Conservation (phyloP, 345 rosid species). For the Toxicodendron radicans region DNA sequence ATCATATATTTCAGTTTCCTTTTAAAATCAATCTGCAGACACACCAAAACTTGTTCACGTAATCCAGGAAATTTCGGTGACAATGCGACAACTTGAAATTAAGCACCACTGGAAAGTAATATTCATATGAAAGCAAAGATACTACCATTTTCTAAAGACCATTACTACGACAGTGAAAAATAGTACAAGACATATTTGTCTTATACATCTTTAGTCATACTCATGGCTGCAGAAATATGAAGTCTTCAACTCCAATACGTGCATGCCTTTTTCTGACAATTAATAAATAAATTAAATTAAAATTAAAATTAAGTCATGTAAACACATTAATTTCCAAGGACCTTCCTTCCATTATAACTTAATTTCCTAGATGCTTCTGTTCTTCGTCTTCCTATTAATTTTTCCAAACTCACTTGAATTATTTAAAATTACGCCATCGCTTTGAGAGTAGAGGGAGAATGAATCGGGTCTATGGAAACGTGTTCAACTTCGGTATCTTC, state of each 20-base stretch:
- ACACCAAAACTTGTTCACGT: background rate
- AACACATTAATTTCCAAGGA: slow-evolving; percentile 8
- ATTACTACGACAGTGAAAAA: background rate
- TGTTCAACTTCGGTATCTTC: no score
- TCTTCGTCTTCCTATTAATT: background rate
- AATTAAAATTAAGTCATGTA: no score
- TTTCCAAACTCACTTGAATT: background rate
- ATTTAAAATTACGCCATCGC: no score
- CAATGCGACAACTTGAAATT: background rate
- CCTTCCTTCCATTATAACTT: background rate
- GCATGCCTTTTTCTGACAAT: background rate
- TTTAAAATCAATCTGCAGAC: no score
- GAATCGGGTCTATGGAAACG: no score
- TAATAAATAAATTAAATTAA: no score
- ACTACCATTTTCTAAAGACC: background rate
- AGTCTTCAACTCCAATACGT: background rate
- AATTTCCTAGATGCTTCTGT: slow-evolving; percentile 11
- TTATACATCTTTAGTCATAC: background rate
- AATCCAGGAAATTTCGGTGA: background rate
- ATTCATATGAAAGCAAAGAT: background rate
- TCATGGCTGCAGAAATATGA: no score
- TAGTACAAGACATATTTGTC: background rate
- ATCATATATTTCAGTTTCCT: background rate
- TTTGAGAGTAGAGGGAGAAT: no score
- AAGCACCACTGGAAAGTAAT: no score